Percentiles rank a stretch among this genome's conserved stretches.
Conservation (phyloP, 805 yeast genomes). For the Wickerhamiella lipophila region DNA sequence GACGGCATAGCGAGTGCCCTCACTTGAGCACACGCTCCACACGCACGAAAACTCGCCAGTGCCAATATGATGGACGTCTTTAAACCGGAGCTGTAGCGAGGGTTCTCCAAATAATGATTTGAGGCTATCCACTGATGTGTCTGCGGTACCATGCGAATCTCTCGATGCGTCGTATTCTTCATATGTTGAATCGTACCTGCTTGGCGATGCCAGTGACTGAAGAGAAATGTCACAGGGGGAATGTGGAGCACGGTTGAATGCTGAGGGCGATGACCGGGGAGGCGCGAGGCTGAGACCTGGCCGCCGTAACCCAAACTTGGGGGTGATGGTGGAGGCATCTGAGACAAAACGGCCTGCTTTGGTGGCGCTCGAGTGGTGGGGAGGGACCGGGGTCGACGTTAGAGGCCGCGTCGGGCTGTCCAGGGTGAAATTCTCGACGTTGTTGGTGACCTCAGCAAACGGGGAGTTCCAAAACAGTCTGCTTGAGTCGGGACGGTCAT, state of each 20-base stretch:
- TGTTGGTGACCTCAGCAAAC: slow-evolving; percentile 3
- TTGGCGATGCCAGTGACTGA: not conserved
- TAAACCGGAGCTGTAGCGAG: slow-evolving; percentile 38
- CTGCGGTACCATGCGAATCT: slow-evolving; percentile 5
- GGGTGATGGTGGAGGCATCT: slow-evolving; percentile 11
- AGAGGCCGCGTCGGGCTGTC: slow-evolving; percentile 9
- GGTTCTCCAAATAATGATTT: slow-evolving; percentile 14
- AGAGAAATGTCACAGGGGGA: not conserved
- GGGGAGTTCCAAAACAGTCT: slow-evolving; percentile 7
- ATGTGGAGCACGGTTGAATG: not conserved
- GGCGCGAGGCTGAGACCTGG: slow-evolving; percentile 7
- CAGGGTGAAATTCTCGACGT: slow-evolving; percentile 9
- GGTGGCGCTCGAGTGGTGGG: not conserved
- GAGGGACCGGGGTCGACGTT: slow-evolving; percentile 7
- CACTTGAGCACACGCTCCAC: slow-evolving; percentile 52
- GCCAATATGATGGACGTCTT: slow-evolving; percentile 61
- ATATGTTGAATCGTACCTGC: not conserved
- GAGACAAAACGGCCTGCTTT: slow-evolving; percentile 1
- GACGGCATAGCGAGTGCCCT: slow-evolving; percentile 57
- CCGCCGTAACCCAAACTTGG: slow-evolving; percentile 3
- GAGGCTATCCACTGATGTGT: slow-evolving; percentile 5
- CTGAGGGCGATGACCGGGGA: not conserved
- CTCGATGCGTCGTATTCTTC: slow-evolving; percentile 8
- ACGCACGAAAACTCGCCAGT: slow-evolving; percentile 85
- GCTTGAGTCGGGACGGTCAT: slow-evolving; percentile 8